Conservation (phyloP, 257 asterid species). For the Petrea volubilis region DNA sequence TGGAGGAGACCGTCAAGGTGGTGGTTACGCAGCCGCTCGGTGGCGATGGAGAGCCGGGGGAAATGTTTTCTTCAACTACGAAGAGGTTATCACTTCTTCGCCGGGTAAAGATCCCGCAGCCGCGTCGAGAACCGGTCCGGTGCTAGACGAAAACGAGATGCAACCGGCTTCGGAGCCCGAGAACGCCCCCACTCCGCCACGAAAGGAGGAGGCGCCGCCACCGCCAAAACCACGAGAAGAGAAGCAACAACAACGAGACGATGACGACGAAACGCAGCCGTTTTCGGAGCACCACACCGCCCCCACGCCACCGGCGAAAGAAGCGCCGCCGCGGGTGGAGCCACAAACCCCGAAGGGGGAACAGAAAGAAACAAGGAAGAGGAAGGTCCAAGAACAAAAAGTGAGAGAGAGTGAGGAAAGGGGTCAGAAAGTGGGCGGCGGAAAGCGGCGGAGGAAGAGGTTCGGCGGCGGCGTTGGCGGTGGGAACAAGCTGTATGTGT, state of each 20-base stretch:
- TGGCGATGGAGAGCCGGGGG: not conserved
- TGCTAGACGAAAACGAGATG: constrained; percentile 27
- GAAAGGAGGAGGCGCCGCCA: not conserved
- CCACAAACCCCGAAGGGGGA: constrained; percentile 3
- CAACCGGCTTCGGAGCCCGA: constrained; percentile 21
- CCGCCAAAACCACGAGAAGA: no score
- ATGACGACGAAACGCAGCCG: constrained; percentile 37
- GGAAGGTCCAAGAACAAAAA: not conserved
- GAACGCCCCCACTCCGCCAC: constrained; percentile 24
- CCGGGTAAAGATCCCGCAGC: not conserved
- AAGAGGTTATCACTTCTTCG: constrained; percentile 38
- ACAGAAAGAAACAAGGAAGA: not conserved
- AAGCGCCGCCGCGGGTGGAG: not conserved
- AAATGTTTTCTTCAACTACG: constrained; percentile 36
- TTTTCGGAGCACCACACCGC: constrained; percentile 20
- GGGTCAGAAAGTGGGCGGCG: not conserved
- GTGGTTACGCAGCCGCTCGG: constrained; percentile 44
- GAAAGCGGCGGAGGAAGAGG: constrained; percentile 31
- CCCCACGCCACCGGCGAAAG: constrained; percentile 34
- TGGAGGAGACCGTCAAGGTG: constrained; percentile 60
- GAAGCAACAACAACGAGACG: not conserved
- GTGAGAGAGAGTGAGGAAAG: not conserved
- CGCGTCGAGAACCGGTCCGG: constrained; percentile 19
- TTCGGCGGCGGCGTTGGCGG: constrained; percentile 32
- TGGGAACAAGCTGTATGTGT: constrained; percentile 64